Evolutionary conservation across 495 filamentous ascomycete species (phyloP).

Genomic region (Thozetella sp.): DNA sequence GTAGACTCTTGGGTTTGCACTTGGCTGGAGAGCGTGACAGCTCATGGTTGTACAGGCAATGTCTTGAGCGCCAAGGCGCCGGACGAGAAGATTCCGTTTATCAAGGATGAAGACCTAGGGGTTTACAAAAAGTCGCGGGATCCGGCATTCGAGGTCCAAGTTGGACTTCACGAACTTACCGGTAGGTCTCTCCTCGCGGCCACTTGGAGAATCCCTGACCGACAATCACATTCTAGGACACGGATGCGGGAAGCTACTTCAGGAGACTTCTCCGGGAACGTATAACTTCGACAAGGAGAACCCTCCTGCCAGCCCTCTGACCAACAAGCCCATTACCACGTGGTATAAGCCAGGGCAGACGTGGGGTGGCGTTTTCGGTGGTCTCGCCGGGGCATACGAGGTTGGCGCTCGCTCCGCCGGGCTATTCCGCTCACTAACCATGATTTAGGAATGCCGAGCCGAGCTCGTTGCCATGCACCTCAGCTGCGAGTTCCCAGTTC

Average conservation of each 20-base stretch:
- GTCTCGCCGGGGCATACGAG: constrained; percentile 84
- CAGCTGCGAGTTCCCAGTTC: constrained; percentile 82
- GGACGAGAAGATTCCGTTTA: constrained; percentile 88
- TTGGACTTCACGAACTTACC: constrained; percentile 92
- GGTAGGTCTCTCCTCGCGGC: constrained; percentile 37
- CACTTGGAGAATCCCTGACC: too few relatives aligned
- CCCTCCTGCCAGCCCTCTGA: constrained; percentile 81
- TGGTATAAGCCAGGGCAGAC: constrained; percentile 96
- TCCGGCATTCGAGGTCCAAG: constrained; percentile 90
- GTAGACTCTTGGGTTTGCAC: not conserved
- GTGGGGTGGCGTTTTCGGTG: constrained; percentile 90
- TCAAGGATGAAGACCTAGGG: constrained; percentile 69
- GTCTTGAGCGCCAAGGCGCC: constrained; percentile 88
- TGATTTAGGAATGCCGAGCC: constrained; percentile 49
- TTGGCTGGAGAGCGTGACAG: not conserved
- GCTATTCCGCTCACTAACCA: not conserved
- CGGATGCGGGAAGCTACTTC: constrained; percentile 91
- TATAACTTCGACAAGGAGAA: constrained; percentile 86
- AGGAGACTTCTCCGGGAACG: constrained; percentile 77
- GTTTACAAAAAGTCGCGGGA: constrained; percentile 82
- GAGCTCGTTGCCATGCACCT: constrained; percentile 95
- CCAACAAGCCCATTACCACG: constrained; percentile 72
- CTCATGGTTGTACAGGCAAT: constrained; percentile 69
- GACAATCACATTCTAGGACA: constrained; percentile 44
- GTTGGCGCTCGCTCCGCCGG: constrained; percentile 33